Percentiles rank a stretch among this genome's conserved stretches.
phyloP scores from a whole-genome alignment of 495 filamentous ascomycete species.

The Cladorrhinum samala region DNA sequence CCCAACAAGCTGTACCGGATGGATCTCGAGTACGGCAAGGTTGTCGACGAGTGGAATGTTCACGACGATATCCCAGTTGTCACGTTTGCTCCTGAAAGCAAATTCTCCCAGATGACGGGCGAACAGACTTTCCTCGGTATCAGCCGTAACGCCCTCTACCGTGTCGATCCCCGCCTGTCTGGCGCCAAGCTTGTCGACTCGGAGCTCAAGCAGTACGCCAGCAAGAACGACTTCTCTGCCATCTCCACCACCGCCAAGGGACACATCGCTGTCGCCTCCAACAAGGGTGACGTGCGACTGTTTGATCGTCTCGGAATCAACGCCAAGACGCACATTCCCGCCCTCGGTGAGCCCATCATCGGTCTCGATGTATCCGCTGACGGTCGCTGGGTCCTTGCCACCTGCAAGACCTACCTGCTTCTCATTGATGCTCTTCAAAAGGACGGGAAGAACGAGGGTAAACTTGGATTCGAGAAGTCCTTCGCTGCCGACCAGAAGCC shows the following conservation, averaged over 20 bases:
- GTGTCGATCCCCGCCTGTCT: constrained; percentile 83
- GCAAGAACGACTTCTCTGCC: constrained; percentile 95
- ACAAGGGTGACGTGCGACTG: constrained; percentile 94
- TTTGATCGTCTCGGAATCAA: constrained; percentile 96
- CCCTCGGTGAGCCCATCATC: constrained; percentile 90
- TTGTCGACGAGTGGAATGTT: constrained; percentile 99
- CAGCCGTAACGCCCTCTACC: constrained; percentile 85
- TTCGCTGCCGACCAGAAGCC: constrained; percentile 92
- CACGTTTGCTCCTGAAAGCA: constrained; percentile 89
- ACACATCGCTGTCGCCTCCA: constrained; percentile 91
- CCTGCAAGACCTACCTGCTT: constrained; percentile 89
- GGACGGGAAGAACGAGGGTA: constrained; percentile 91
- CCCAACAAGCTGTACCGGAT: constrained; percentile 94
- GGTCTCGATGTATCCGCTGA: constrained; percentile 92
- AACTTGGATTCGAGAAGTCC: constrained; percentile 91
- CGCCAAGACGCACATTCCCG: constrained; percentile 93
- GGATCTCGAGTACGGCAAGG: constrained; percentile 96
- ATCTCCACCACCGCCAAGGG: constrained; percentile 92
- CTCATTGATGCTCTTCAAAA: constrained; percentile 89
- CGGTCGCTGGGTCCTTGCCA: constrained; percentile 90
- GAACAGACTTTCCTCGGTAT: constrained; percentile 93
- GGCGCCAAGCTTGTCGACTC: constrained; percentile 91
- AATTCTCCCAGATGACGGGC: constrained; percentile 95
- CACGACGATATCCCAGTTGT: constrained; percentile 93
- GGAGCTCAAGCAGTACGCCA: constrained; percentile 87